Evolutionary conservation across 2,329 filamentous ascomycete species (phyloP).

Genomic region (Aspergillus cejpii): DNA sequence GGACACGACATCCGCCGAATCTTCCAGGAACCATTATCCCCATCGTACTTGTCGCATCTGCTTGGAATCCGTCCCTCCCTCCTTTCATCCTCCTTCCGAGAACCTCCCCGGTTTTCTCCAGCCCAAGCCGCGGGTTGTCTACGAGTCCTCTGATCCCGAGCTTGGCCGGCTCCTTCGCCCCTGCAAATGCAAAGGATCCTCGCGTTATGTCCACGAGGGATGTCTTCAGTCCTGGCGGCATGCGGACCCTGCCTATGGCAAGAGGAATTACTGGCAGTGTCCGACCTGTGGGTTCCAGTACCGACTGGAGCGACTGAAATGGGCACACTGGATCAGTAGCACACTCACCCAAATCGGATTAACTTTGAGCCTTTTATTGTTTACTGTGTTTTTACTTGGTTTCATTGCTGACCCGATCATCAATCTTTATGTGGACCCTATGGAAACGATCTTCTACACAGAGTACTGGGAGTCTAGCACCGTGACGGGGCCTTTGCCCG

Average conservation of each 20-base stretch:
- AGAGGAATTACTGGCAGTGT: conserved; percentile 75
- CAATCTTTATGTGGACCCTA: conserved; percentile 76
- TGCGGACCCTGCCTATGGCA: conserved; percentile 57
- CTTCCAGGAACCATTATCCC: conserved; percentile 51
- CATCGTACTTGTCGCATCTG: conserved; percentile 83
- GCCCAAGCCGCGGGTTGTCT: conserved; percentile 54
- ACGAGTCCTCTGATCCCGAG: conserved; percentile 66
- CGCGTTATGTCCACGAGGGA: conserved; percentile 88
- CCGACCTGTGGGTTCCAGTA: conserved; percentile 83
- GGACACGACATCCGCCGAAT: conserved; percentile 14
- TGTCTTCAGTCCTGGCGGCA: conserved; percentile 80
- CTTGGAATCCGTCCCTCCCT: conserved; percentile 62
- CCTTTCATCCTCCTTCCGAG: conserved; percentile 51
- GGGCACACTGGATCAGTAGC: conserved; percentile 64
- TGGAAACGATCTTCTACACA: conserved; percentile 53
- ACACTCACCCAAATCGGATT: conserved; percentile 60
- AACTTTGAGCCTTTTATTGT: conserved; percentile 64
- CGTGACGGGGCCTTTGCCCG: conserved; percentile 30
- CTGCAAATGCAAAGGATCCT: conserved; percentile 87
- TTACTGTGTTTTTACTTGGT: conserved; percentile 72
- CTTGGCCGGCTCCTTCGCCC: conserved; percentile 76
- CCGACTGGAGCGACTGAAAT: conserved; percentile 67
- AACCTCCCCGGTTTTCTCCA: conserved; percentile 53
- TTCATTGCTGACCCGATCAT: conserved; percentile 92
- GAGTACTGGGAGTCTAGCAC: conserved; percentile 35